Percentiles rank a stretch among this genome's conserved stretches.
phyloP scores from a whole-genome alignment of 208 protist genomes.

The Leishmania arabica region DNA sequence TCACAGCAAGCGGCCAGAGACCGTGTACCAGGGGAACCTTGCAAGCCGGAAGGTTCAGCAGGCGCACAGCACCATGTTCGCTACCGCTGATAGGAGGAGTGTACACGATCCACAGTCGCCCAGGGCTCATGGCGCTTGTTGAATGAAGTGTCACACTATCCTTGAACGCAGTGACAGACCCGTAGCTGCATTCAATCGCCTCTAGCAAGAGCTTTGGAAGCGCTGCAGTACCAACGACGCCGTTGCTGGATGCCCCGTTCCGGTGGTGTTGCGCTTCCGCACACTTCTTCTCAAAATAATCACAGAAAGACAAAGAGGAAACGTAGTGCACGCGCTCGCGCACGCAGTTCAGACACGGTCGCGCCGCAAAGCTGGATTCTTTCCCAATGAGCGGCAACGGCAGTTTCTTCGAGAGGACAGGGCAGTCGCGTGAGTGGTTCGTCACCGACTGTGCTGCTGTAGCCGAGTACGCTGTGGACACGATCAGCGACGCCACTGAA shows the following conservation, averaged over 20 bases:
- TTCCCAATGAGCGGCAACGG: slow-evolving; percentile 48
- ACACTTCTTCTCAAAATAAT: slow-evolving; percentile 54
- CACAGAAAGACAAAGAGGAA: slow-evolving; percentile 64
- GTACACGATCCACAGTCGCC: slow-evolving; percentile 76
- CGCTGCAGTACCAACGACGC: not conserved
- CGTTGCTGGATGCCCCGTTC: not conserved
- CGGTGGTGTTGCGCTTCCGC: not conserved
- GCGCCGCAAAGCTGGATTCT: slow-evolving; percentile 47
- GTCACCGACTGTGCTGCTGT: slow-evolving; percentile 9
- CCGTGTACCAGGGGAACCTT: slow-evolving; percentile 60
- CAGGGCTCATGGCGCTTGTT: slow-evolving; percentile 37
- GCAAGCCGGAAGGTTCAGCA: slow-evolving; percentile 34
- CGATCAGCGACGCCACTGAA: slow-evolving; percentile 43
- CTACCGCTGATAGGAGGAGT: slow-evolving; percentile 14
- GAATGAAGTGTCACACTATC: slow-evolving; percentile 46
- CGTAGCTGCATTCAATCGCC: slow-evolving; percentile 40
- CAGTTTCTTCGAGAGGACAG: slow-evolving; percentile 43
- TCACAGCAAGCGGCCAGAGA: slow-evolving; percentile 80
- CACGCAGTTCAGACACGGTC: slow-evolving; percentile 62
- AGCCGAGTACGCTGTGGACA: slow-evolving; percentile 32
- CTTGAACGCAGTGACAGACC: slow-evolving; percentile 36
- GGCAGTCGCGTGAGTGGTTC: slow-evolving; percentile 51
- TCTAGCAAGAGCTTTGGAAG: slow-evolving; percentile 19
- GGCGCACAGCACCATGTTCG: slow-evolving; percentile 47
- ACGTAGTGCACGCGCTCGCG: slow-evolving; percentile 69